Evolutionary conservation across 23 red algal genomes (phyloP), one percentile per base, ranked within the genome.

Genomic region (Gracilaria gracilis): DNA sequence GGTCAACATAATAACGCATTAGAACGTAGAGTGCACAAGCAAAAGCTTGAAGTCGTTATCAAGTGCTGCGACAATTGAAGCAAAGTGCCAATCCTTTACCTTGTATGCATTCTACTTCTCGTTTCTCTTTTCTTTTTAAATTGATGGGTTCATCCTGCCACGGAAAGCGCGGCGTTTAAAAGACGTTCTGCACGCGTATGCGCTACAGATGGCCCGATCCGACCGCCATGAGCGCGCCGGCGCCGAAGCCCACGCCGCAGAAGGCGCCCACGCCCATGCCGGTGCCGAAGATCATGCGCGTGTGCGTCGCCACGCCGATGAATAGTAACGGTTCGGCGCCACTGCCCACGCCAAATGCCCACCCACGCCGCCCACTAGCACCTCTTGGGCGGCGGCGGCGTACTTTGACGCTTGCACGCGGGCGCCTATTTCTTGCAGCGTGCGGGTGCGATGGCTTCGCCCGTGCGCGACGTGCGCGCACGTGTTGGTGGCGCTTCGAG

Each of bases 261-360:
- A 65, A 86, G 12, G 79, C 92, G 47, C 92, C 92, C 35, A 87
- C 72, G 23, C 92, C 92, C 16, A 34, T 1, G 28, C 93, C 93
- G 7, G 75, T 77, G 25, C 93, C 93, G 69, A 95, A 89, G 49
- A 71, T 34, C 54, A 88, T 79, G 25, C 67, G 49, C 34, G 72
- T 46, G 61, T 82, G 57, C n/a, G 67, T 65, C 28, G 76, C 93
- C 51, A 88, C 83, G 35, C 93, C 93, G 15, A 95, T 37, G 14
- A 84, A 84, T 25, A 95, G 47, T 50, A 89, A 95, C 47, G 75
- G 57, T 0, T 85, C 93, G 40, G 80, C 42, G 74, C 83, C 80
- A 36, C 93, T 90, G 5, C 93, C 93, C 54, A 88, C 85, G 33
- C 93, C 93, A 48, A 83, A 95, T 39, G 78, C 84, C 93, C 93